phyloP scores from a whole-genome alignment of 2,329 filamentous ascomycete species.

The Botrytis pseudocinerea region DNA sequence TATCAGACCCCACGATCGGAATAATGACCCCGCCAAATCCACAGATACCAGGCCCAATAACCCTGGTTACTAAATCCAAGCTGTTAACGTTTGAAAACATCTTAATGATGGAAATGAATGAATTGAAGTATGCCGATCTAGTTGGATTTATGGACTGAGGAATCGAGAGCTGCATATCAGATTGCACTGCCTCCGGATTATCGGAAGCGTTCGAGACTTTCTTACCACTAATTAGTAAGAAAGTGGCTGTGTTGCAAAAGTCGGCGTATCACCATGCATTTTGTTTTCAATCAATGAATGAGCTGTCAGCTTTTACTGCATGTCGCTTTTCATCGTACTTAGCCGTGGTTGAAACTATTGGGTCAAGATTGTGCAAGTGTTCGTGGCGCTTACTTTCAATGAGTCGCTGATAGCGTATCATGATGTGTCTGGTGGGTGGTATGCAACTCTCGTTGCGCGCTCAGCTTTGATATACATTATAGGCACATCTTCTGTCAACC shows the following conservation, averaged over 20 bases:
- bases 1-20: neutral
- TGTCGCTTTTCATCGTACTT: neutral
- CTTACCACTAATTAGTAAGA: neutral
- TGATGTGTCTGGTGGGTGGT: no score
- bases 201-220: neutral
- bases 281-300: neutral
- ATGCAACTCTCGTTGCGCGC: neutral
- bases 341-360: neutral
- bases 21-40: neutral
- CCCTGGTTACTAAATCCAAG: neutral
- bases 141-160: neutral
- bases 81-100: neutral
- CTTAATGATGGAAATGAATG: neutral
- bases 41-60: neutral
- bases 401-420: no score
- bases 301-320: neutral
- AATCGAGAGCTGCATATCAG: neutral
- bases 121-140: neutral
- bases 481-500: rapidly evolving
- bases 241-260: neutral
- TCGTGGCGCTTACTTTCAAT: neutral
- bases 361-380: neutral
- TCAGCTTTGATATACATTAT: neutral
- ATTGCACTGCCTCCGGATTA: neutral
- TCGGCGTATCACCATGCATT: neutral